Conservation (phyloP, 768 basidiomycete species). For the Porpolomopsis calyptriformis region DNA sequence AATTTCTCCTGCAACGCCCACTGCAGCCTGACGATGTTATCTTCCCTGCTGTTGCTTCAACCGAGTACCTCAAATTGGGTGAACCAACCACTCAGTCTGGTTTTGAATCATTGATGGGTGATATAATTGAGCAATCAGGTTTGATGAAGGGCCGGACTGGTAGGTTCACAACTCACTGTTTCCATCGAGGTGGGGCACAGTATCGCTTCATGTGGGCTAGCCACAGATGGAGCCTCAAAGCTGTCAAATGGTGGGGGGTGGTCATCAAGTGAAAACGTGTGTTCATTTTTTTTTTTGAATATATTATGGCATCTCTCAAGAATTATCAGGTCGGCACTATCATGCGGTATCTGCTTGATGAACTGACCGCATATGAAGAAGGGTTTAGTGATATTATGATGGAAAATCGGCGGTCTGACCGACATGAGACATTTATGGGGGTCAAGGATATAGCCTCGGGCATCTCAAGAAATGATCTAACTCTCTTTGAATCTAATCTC, state of each 20-base stretch:
- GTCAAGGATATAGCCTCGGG: constrained; percentile 5
- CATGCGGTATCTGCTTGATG: constrained; percentile 22
- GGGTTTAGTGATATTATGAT: constrained; percentile 17
- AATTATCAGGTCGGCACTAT: constrained; percentile 13
- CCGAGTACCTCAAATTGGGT: constrained; percentile 15
- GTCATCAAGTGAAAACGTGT: constrained; percentile 15
- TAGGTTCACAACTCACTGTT: constrained; percentile 20
- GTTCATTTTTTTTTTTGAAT: not conserved
- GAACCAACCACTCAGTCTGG: constrained; percentile 15
- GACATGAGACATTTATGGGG: constrained; percentile 18
- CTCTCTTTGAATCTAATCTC: not conserved
- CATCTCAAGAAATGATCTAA: constrained; percentile 7
- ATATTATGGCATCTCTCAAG: not conserved
- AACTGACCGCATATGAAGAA: constrained; percentile 21
- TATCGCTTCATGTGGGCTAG: constrained; percentile 20
- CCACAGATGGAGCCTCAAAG: constrained; percentile 18
- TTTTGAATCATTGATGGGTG: constrained; percentile 15
- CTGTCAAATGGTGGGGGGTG: constrained; percentile 21
- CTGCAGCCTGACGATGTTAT: constrained; percentile 13
- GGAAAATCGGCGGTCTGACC: constrained; percentile 9
- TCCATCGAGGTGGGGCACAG: constrained; percentile 19
- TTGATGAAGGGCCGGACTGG: constrained; percentile 10
- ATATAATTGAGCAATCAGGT: constrained; percentile 12
- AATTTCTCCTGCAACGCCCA: constrained; percentile 4
- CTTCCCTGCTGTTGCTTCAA: constrained; percentile 17